Base-by-base conservation (phyloP, 2,329 filamentous ascomycete species). In the Penicillium brasilianum region DNA sequence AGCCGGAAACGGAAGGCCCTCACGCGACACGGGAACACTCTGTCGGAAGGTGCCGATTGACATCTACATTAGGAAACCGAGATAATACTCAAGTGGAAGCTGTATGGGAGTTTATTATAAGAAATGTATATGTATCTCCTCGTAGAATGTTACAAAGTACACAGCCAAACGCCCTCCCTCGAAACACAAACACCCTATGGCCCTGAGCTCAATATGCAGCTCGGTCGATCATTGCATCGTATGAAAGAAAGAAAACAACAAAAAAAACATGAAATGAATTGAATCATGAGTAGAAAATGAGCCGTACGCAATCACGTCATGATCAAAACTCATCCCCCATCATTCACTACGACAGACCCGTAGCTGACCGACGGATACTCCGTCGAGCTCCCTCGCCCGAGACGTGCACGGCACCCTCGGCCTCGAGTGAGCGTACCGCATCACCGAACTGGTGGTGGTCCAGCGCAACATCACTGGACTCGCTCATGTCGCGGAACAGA, bases 401-500 rank as follows among this genome's bases (percentile, higher is more conserved):
- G 18, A 98, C 83, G 78, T 90, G 90, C 59, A 97, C 84, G 34
- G 86, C 81, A 0, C 93, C 95, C 79, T 98, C 95, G 65, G 90
- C 87, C 82, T 99, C 94, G 61, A 98, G 80, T 11, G 84, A 82
- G 65, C 90, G 84, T 75, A 98, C 85, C 13, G 88, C 90, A 76
- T 97, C 93, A 13, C 87, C 85, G 75, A 99, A 95, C 75, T 98
- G 94, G 10, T 83, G 79, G 41, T 86, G 84, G 71, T 97, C 94
- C 10, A 98, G 83, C 11, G 87, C 83, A 51, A 83, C 80, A 60
- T 90, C 82, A 71, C 87, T 88, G 66, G 87, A 85, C 72, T 97
- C 95, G 48, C 84, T 83, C 56, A 99, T 77, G 66, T 84, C 85
- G 71, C 88, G 88, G 61, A 87, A 85, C 4, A 97, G 85, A 57